Conservation (phyloP, 2,329 filamentous ascomycete species). For the Parafenestella ontariensis region DNA sequence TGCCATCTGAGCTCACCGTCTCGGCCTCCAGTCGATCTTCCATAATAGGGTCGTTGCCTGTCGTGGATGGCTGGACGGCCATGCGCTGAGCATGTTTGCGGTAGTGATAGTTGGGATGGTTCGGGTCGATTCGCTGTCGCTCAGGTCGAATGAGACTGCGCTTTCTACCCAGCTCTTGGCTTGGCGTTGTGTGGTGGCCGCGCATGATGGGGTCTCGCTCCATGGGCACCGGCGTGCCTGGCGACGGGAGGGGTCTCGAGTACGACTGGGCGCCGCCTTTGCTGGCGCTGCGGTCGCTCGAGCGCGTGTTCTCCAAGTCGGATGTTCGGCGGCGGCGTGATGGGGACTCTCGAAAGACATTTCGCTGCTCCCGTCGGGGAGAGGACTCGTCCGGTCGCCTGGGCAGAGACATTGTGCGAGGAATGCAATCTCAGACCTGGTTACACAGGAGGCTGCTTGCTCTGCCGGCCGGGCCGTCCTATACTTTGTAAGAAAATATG, state of each 20-base stretch:
- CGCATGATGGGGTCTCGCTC: constrained; percentile 64
- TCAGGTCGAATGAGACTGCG: constrained; percentile 90
- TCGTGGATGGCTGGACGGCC: constrained; percentile 87
- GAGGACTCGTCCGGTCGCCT: constrained; percentile 69
- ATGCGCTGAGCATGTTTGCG: constrained; percentile 93
- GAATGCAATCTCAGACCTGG: constrained; percentile 32
- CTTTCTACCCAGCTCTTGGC: constrained; percentile 70
- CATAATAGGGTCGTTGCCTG: constrained; percentile 86
- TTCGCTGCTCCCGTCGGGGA: constrained; percentile 57
- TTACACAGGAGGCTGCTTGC: constrained; percentile 15
- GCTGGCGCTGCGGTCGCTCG: constrained; percentile 48
- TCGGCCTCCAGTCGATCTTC: constrained; percentile 69
- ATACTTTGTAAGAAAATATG: constrained; percentile 14
- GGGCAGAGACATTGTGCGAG: constrained; percentile 56
- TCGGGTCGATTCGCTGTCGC: constrained; percentile 80
- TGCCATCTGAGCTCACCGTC: constrained; percentile 69
- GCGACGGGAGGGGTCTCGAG: constrained; percentile 54
- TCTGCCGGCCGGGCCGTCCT: neutral
- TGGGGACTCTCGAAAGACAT: constrained; percentile 71
- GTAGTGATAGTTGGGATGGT: constrained; percentile 96
- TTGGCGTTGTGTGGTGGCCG: constrained; percentile 45
- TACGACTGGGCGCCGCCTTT: constrained; percentile 53
- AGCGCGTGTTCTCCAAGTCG: constrained; percentile 72
- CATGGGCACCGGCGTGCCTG: constrained; percentile 47
- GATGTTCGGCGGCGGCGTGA: constrained; percentile 62